These are phyloP conservation scores for Laguncularia racemosa DNA, from an alignment of 345 rosid species.

Conservation along the genomic window DNA sequence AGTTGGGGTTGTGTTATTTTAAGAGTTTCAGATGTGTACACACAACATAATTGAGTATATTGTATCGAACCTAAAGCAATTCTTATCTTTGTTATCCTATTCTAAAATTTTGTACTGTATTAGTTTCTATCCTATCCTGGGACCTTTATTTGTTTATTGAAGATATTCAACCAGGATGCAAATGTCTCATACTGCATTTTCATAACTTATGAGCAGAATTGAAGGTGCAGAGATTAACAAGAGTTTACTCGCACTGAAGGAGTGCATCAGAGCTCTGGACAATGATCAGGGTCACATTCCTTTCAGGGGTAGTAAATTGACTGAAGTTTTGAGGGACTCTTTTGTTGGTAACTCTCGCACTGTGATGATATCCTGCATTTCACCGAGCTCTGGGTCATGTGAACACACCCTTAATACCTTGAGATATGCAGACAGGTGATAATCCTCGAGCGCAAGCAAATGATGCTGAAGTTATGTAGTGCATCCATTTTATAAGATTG, in stretches of 20 bases:
- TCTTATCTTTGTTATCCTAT: too few relatives aligned
- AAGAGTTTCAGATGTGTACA: too few relatives aligned
- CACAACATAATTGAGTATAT: too few relatives aligned
- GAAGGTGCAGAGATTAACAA: slow-evolving; percentile 99
- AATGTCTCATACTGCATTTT: slow-evolving; percentile 9
- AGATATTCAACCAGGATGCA: background rate
- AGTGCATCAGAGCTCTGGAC: slow-evolving; percentile 98
- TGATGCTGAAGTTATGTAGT: too few relatives aligned
- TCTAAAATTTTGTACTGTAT: too few relatives aligned
- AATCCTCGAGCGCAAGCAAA: background rate
- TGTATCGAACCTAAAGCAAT: too few relatives aligned
- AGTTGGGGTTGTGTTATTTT: too few relatives aligned
- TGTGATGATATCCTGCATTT: slow-evolving; percentile 96
- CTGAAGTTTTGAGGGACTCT: slow-evolving; percentile 98
- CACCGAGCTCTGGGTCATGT: slow-evolving; percentile 96
- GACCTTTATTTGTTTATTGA: too few relatives aligned
- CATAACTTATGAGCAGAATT: slow-evolving; percentile 48
- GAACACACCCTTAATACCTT: slow-evolving; percentile 97
- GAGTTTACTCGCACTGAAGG: slow-evolving; percentile 94
- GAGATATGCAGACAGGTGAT: slow-evolving; percentile 98
- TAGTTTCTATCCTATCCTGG: too few relatives aligned
- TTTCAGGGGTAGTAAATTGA: slow-evolving; percentile 95
- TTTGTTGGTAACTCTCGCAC: slow-evolving; percentile 96
- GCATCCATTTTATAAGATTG: too few relatives aligned
- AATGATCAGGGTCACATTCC: slow-evolving; percentile 99